Evolutionary conservation across 1,139 yeast species (phyloP).

Genomic region (Scheffersomyces quercinus): DNA sequence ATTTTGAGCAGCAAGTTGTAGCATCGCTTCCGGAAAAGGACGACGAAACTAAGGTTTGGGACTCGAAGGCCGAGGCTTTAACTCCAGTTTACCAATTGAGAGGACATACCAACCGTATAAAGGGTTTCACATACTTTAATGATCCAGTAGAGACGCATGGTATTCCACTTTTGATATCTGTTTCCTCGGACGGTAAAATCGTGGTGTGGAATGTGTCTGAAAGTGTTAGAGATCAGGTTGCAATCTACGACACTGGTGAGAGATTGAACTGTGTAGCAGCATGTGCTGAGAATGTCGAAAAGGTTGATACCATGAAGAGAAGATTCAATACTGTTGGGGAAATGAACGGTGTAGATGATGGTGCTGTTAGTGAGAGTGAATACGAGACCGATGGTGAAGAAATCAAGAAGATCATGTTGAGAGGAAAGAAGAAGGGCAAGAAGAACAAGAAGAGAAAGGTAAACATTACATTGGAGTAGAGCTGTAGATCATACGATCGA

Average conservation of each 20-base stretch:
- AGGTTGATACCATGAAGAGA: slow-evolving; percentile 69
- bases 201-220: slow-evolving; percentile 79
- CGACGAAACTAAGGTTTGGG: slow-evolving; percentile 29
- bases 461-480: slow-evolving; percentile 55
- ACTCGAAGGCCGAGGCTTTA: slow-evolving; percentile 30
- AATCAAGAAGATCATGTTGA: slow-evolving; percentile 46
- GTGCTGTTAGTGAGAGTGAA: slow-evolving; percentile 59
- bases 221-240: slow-evolving; percentile 67
- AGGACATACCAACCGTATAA: slow-evolving; percentile 86
- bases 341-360: slow-evolving; percentile 19
- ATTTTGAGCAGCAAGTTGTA: slow-evolving; percentile 31
- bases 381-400: slow-evolving; percentile 62
- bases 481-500: neutral
- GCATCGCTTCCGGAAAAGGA: slow-evolving; percentile 12
- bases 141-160: slow-evolving; percentile 35
- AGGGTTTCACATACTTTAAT: slow-evolving; percentile 62
- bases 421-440: slow-evolving; percentile 41
- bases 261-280: slow-evolving; percentile 83
- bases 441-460: slow-evolving; percentile 45
- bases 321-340: slow-evolving; percentile 45
- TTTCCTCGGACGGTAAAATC: slow-evolving; percentile 90
- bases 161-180: slow-evolving; percentile 64
- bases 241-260: slow-evolving; percentile 91
- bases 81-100: slow-evolving; percentile 57
- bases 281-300: slow-evolving; percentile 78